Base-by-base conservation (phyloP, 768 basidiomycete species). In the Tephrocybe sp. region DNA sequence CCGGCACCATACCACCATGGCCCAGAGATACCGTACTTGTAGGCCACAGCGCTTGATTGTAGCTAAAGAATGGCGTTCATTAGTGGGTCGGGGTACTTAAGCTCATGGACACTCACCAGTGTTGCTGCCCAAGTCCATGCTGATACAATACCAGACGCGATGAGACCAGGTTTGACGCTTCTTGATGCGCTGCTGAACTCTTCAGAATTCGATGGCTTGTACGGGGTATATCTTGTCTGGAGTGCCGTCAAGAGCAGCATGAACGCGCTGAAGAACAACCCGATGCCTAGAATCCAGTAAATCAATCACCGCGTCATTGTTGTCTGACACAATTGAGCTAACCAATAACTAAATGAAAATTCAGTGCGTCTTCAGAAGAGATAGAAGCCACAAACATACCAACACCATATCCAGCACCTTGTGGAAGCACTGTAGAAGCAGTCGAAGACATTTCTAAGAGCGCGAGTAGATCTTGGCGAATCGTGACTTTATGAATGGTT, bases 71-170 rank as follows among this genome's bases (percentile, higher is more conserved):
- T 26, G 34, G 11, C 34, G 28, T 46, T 11, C 26, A 28, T 28
- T 21, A 16, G n/a, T n/a, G n/a, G n/a, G n/a, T n/a, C n/a, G n/a
- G n/a, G n/a, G n/a, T n/a, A n/a, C n/a, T n/a, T n/a, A 37, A 18
- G 16, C 5, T 37, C 11, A 19, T 8, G 21, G n/a, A 37, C 21
- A 49, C 72, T 51, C 49, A 85, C 86, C 51, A 89, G 66, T 0
- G 87, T 90, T 16, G 87, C 89, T 2, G 87, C 87, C 75, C 86
- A 89, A n/a, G 91, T 93, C 92, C 92, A 95, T 0, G 93, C 92
- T 16, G 85, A 87, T 18, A 96, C 92, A 51, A 97, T 95, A 1
- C 94, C 94, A 24, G 90, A 83, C 0, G 93, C 92, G 51, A 97
- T 94, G 37, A 98, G 74, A 11, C 94, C 94, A 7, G 95, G 92